These are phyloP conservation scores for Saccharomyces hybrid DNA, from an alignment of 1,139 yeast species.

Conservation along the genomic window DNA sequence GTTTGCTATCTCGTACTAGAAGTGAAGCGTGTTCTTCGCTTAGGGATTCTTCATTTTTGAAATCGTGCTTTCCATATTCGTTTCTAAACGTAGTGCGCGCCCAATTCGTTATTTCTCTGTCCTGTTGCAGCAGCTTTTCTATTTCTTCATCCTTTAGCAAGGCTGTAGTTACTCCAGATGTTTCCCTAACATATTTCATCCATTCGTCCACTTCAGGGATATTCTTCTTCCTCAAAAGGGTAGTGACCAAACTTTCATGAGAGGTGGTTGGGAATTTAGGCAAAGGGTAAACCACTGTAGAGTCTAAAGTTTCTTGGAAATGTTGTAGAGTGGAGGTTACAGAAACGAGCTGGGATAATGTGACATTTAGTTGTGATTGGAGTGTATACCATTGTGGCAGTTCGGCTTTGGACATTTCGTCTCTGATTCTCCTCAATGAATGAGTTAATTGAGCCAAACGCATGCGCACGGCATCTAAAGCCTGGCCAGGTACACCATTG, in stretches of 20 bases:
- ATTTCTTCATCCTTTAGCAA: conserved; percentile 21
- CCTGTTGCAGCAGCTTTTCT: conserved; percentile 31
- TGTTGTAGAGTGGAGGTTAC: conserved; percentile 60
- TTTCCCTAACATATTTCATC: conserved; percentile 54
- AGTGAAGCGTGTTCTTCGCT: neutral
- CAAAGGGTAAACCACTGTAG: conserved; percentile 75
- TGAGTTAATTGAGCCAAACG: conserved; percentile 49
- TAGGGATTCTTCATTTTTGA: conserved; percentile 36
- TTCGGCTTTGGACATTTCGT: conserved; percentile 35
- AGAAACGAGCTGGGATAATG: conserved; percentile 72
- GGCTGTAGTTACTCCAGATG: conserved; percentile 29
- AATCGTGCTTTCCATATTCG: conserved; percentile 49
- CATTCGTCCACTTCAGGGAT: conserved; percentile 87
- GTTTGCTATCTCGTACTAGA: conserved; percentile 9
- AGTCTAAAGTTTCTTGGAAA: conserved; percentile 50
- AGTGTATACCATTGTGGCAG: conserved; percentile 39
- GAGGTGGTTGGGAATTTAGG: conserved; percentile 79
- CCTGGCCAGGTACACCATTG: conserved; percentile 48
- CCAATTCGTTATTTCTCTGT: conserved; percentile 57
- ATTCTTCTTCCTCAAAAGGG: conserved; percentile 76
- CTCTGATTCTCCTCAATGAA: conserved; percentile 40
- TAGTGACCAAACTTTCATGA: conserved; percentile 74
- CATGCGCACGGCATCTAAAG: conserved; percentile 53
- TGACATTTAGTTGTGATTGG: conserved; percentile 77
- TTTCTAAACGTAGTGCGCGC: conserved; percentile 49